These are phyloP conservation scores for Lichtheimia corymbifera DNA, from an alignment of 371 early-diverging fungal genomes.

Conservation along the genomic window DNA sequence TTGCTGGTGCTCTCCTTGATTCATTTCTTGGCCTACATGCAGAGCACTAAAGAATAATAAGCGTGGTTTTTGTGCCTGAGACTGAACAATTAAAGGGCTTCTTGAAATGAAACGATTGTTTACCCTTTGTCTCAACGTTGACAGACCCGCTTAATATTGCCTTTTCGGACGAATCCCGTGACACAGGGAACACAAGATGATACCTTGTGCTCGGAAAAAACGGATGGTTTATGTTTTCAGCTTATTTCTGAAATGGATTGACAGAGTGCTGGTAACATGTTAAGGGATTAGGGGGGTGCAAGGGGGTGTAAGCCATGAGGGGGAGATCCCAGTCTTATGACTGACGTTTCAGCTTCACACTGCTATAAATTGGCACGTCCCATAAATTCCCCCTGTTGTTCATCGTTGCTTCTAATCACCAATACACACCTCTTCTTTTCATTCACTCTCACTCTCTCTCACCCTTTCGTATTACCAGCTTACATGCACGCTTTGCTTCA, in stretches of 20 bases:
- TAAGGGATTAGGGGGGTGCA: slow-evolving; percentile 1
- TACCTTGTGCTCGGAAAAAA: background rate
- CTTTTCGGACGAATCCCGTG: slow-evolving; percentile 6
- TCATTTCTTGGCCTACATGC: too few relatives aligned
- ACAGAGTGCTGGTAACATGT: background rate
- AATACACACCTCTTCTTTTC: background rate
- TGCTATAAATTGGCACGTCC: slow-evolving; percentile 1
- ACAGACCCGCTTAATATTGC: slow-evolving; percentile 13
- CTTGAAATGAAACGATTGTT: background rate
- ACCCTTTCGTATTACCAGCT: background rate
- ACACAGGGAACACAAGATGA: background rate
- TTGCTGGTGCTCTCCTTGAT: too few relatives aligned
- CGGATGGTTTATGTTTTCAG: background rate
- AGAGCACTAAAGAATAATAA: too few relatives aligned
- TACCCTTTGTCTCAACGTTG: slow-evolving; percentile 1
- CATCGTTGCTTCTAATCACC: background rate
- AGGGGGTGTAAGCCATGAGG: background rate
- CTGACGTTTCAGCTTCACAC: background rate
- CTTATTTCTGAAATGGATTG: background rate
- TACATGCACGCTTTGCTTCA: slow-evolving; percentile 7
- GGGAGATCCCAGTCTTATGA: background rate
- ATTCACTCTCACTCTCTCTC: background rate
- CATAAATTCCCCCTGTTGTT: background rate
- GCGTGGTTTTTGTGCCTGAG: too few relatives aligned
- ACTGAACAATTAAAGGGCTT: too few relatives aligned